Percentiles rank a stretch among this genome's conserved stretches.
Conservation (phyloP, 2,329 filamentous ascomycete genomes). For the Trichoderma hamatum region DNA sequence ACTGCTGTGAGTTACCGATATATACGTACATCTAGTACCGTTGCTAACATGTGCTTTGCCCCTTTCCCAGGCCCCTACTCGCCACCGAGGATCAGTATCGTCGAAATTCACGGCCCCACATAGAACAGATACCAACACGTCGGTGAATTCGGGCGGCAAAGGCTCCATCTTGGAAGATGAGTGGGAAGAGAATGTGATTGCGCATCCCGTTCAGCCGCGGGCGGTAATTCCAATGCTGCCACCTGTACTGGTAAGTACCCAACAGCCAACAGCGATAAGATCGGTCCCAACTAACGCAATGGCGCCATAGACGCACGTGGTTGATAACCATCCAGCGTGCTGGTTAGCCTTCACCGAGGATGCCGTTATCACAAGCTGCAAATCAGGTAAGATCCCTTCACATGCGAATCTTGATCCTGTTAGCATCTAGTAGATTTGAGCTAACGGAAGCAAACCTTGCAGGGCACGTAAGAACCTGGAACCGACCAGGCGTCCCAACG, state of each 20-base stretch:
- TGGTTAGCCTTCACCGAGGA: conserved; percentile 95
- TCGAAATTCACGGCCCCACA: conserved; percentile 54
- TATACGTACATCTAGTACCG: not conserved
- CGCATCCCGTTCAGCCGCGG: conserved; percentile 84
- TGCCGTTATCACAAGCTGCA: conserved; percentile 89
- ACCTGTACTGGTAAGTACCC: conserved; percentile 75
- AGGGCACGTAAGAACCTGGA: conserved; percentile 79
- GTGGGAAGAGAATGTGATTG: conserved; percentile 62
- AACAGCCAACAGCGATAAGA: not conserved
- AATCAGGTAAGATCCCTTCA: conserved; percentile 67
- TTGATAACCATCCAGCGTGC: conserved; percentile 83
- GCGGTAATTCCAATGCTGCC: conserved; percentile 83
- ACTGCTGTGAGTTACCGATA: conserved; percentile 58
- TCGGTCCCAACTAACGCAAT: conserved; percentile 16
- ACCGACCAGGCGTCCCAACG: conserved; percentile 53
- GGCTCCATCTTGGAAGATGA: conserved; percentile 67
- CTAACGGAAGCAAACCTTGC: conserved; percentile 32
- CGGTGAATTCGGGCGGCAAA: conserved; percentile 61
- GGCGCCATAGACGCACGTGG: conserved; percentile 66
- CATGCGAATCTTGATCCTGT: not conserved
- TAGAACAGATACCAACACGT: conserved; percentile 65
- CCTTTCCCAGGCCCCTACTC: conserved; percentile 31
- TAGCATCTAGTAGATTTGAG: not conserved
- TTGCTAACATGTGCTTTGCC: not conserved
- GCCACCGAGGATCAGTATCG: conserved; percentile 56